These are phyloP conservation scores for Grigorovia yakushimaensis DNA, from an alignment of 805 yeast genomes.

Conservation along the genomic window DNA sequence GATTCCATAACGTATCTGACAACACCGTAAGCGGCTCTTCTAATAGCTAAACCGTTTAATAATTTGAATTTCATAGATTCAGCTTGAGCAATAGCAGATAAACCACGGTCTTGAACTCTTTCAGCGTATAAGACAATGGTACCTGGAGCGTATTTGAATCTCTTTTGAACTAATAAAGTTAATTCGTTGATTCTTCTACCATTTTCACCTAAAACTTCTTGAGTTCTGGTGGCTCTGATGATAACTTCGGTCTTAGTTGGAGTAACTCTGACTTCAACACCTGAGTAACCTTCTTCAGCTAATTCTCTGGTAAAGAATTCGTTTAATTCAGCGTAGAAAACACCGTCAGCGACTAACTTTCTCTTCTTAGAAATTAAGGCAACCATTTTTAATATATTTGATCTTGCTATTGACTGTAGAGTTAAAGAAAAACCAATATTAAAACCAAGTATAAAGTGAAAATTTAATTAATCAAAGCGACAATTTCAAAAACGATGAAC, in stretches of 20 bases:
- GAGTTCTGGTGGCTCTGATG: constrained; percentile 98
- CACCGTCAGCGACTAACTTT: constrained; percentile 99
- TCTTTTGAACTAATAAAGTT: constrained; percentile 94
- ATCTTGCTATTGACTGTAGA: constrained; percentile 6
- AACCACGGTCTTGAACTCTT: constrained; percentile 99
- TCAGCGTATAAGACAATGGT: constrained; percentile 93
- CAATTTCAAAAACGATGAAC: background rate
- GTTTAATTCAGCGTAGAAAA: constrained; percentile 99
- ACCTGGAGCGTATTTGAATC: constrained; percentile 94
- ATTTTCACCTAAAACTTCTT: constrained; percentile 97
- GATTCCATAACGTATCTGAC: constrained; percentile 99
- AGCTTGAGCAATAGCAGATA: constrained; percentile 99
- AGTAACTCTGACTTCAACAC: constrained; percentile 98
- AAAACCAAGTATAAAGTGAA: background rate
- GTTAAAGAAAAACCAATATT: background rate
- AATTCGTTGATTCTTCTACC: constrained; percentile 99
- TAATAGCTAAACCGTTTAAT: constrained; percentile 96
- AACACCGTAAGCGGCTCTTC: constrained; percentile 99
- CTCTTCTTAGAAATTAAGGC: constrained; percentile 86
- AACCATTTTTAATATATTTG: constrained; percentile 24
- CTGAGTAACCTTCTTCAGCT: constrained; percentile 99
- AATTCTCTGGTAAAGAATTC: constrained; percentile 99
- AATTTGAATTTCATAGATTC: constrained; percentile 98
- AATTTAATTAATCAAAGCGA: background rate
- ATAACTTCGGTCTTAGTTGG: constrained; percentile 97